Conservation (phyloP, 2,329 filamentous ascomycete species). For the Shiraia bambusicola region DNA sequence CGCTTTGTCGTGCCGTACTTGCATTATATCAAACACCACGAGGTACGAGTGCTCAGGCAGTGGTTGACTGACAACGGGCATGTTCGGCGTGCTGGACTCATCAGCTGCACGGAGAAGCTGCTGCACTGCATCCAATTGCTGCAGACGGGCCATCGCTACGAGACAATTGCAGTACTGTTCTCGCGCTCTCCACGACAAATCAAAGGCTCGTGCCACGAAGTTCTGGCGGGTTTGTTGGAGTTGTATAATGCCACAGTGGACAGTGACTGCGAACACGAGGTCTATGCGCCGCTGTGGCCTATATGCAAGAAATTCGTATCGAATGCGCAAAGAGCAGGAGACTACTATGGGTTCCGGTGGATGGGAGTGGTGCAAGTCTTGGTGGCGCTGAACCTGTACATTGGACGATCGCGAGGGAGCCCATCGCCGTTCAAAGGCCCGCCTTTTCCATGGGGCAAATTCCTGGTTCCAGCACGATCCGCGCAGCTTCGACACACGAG, state of each 20-base stretch:
- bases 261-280: conserved; percentile 5
- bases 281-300: conserved; percentile 22
- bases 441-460: neutral
- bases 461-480: neutral
- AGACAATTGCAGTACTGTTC: conserved; percentile 30
- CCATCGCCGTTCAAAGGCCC: neutral
- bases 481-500: no score
- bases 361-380: conserved; percentile 25
- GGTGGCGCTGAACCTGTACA: conserved; percentile 32
- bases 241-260: conserved; percentile 26
- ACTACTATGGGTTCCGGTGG: conserved; percentile 27
- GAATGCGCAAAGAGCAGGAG: conserved; percentile 5
- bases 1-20: conserved; percentile 18
- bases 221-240: conserved; percentile 27
- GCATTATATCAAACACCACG: conserved; percentile 29
- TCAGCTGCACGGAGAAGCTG: conserved; percentile 31
- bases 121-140: conserved; percentile 30
- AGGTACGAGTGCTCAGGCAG: conserved; percentile 22
- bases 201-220: conserved; percentile 23
- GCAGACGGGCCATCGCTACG: conserved; percentile 29
- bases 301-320: conserved; percentile 18
- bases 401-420: conserved; percentile 26
- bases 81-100: conserved; percentile 14
- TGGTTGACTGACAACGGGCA: conserved; percentile 19
- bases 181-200: conserved; percentile 31